Base-by-base conservation (phyloP, 331 rosid species). In the Malus hybrid region DNA sequence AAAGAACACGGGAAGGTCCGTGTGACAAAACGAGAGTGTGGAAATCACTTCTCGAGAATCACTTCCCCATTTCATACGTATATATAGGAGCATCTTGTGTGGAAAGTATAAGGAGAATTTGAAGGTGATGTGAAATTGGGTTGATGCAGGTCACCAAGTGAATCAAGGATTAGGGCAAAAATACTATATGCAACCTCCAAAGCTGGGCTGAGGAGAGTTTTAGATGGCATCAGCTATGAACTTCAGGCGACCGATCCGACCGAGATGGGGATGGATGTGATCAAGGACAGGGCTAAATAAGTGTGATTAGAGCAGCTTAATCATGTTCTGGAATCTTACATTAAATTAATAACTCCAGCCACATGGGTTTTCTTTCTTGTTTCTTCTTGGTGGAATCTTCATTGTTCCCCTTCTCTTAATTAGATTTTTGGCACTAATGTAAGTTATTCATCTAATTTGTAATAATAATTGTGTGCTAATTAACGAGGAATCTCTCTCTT, bases 211-310 rank as follows among this genome's bases (percentile, higher is more conserved):
- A 92, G 99, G 82, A 88, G 96, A 83, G 99, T 89, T 6, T 66
- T 95, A 18, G 99, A 95, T 71, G 99, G 99, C 52, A 90, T 95
- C 73, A 79, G 75, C 89, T 95, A 95, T 72, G 99, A 92, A 76
- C 79, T 95, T 1, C 99, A 95, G 74, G 99, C 99, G 6, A 95
- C 99, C 1, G 97, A 95, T 75, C 99, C 97, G 52, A 87, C 95
- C 2, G 99, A 95, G 88, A 95, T 95, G 99, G 99, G 96, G 34
- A 82, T 95, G 70, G 99, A 91, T 88, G 78, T 95, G 75, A 95
- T 95, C 75, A 74, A 83, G 75, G 87, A 80, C 80, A 87, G 87
- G 66, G 89, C 91, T 60, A 85, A 87, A 76, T 87, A 79, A 46
- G 28, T 61, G 70, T 34, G 32, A 66, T 70, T 64, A 74, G 75